phyloP scores from a whole-genome alignment of 2,329 filamentous ascomycete genomes.

The Pestalotiopsis sp. region DNA sequence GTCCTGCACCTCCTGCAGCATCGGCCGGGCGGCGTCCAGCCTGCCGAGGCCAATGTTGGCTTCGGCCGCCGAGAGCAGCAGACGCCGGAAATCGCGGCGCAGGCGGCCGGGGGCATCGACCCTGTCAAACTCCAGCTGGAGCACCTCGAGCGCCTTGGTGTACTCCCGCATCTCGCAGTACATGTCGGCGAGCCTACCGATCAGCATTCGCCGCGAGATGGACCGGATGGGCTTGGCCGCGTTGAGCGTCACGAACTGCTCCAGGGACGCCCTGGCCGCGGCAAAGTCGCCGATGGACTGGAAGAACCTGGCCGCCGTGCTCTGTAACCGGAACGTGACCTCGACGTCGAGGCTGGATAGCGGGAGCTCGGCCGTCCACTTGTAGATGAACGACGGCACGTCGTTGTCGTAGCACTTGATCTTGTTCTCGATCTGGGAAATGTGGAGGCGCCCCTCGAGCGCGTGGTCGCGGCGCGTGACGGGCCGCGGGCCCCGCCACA shows the following conservation, averaged over 20 bases:
- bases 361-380: conserved; percentile 31
- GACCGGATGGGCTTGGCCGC: conserved; percentile 25
- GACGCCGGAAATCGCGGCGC: conserved; percentile 25
- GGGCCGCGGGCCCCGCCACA: conserved; percentile 16
- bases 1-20: conserved; percentile 18
- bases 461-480: conserved; percentile 30
- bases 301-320: conserved; percentile 33
- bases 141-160: conserved; percentile 21
- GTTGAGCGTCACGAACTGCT: conserved; percentile 32
- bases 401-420: conserved; percentile 33
- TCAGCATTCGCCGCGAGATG: conserved; percentile 29
- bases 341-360: conserved; percentile 35
- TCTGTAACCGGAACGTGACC: conserved; percentile 35
- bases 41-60: not conserved
- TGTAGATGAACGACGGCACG: conserved; percentile 31
- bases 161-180: conserved; percentile 32
- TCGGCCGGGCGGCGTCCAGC: not conserved
- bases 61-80: conserved; percentile 22
- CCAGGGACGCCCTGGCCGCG: conserved; percentile 29
- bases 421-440: conserved; percentile 37
- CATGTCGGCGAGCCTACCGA: conserved; percentile 30
- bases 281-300: conserved; percentile 35
- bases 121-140: conserved; percentile 24
- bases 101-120: conserved; percentile 18
- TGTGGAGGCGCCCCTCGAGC: conserved; percentile 33